Evolutionary conservation across 2,329 filamentous ascomycete genomes (phyloP).

Genomic region (Verticillium isaacii): DNA sequence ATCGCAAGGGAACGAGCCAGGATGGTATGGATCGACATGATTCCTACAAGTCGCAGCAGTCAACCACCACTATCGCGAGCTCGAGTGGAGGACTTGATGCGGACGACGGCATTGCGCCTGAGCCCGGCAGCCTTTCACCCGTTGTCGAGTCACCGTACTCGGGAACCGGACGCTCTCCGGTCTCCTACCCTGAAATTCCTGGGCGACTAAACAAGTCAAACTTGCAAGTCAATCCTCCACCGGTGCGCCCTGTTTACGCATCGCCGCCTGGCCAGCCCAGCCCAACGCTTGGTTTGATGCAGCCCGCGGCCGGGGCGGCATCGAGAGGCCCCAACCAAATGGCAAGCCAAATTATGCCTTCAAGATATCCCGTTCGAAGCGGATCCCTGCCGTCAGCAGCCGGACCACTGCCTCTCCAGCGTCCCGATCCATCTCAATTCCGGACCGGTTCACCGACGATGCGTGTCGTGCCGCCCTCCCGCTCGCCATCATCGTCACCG

Average conservation of each 20-base stretch:
- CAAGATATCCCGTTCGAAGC: neutral
- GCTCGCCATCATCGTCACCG: conserved; percentile 14
- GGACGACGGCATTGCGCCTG: conserved; percentile 15
- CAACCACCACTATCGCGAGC: conserved; percentile 33
- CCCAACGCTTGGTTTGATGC: conserved; percentile 33
- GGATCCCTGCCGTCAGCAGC: neutral
- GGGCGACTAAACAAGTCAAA: conserved; percentile 17
- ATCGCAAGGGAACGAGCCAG: conserved; percentile 1
- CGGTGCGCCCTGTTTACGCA: conserved; percentile 23
- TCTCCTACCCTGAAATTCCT: conserved; percentile 24
- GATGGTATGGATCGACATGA: conserved; percentile 11
- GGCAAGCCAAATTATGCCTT: conserved; percentile 10
- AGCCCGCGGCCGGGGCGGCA: conserved; percentile 11
- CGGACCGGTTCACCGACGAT: conserved; percentile 25
- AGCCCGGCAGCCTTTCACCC: conserved; percentile 36
- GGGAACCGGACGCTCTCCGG: conserved; percentile 22
- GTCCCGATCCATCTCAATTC: conserved; percentile 2
- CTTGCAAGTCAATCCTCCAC: conserved; percentile 25
- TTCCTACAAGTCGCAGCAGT: conserved; percentile 15
- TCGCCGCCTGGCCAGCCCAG: conserved; percentile 35
- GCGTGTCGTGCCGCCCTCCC: conserved; percentile 30
- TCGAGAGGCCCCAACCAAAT: conserved; percentile 11
- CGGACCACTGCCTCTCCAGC: neutral
- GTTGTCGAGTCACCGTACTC: conserved; percentile 42
- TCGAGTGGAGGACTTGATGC: conserved; percentile 8